Evolutionary conservation across 306 rosid genomes (phyloP), one percentile per base, ranked within the genome.

Genomic region (Cucumis cinereus): DNA sequence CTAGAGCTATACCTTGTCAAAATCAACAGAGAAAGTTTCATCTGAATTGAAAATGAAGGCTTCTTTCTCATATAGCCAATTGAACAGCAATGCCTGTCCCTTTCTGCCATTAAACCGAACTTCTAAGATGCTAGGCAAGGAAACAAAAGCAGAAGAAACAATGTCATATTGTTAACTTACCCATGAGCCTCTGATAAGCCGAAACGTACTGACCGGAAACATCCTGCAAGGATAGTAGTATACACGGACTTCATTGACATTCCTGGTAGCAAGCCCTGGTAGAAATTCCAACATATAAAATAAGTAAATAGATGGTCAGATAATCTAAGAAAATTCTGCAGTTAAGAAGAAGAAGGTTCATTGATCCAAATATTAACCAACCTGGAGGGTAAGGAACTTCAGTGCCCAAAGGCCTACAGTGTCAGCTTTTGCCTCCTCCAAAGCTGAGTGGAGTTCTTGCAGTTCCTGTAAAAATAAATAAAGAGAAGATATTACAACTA

Each of bases 381-480:
- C 97, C 95, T 94, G 86, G 73, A 79, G 49, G 85, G 86, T 85
- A 77, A 94, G 80, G 80, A 90, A 94, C 81, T 79, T 84, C 82
- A 94, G 79, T 50, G 96, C 97, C 98, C 97, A 91, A 35, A 94
- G 95, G 77, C 98, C 98, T 69, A 94, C 98, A 77, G 91, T 91
- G 78, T 94, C 97, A 78, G 97, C 98, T 85, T 91, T 94, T 83
- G 97, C 98, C 86, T 91, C 97, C 89, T 91, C 98, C 64, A 94
- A 67, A 85, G 96, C 90, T 3, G 97, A 91, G 85, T 94, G 83
- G 78, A 94, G 89, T 84, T 94, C 98, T 91, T 94, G 88, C 76
- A 94, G 84, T 84, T 94, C 96, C 98, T 94, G 87, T 58, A 77
- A 22, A 6, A 54, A 69, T 7, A 38, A 16, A 69, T 35, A 10